Base-by-base conservation (phyloP, 345 rosid genomes). In the Linum trigynum region DNA sequence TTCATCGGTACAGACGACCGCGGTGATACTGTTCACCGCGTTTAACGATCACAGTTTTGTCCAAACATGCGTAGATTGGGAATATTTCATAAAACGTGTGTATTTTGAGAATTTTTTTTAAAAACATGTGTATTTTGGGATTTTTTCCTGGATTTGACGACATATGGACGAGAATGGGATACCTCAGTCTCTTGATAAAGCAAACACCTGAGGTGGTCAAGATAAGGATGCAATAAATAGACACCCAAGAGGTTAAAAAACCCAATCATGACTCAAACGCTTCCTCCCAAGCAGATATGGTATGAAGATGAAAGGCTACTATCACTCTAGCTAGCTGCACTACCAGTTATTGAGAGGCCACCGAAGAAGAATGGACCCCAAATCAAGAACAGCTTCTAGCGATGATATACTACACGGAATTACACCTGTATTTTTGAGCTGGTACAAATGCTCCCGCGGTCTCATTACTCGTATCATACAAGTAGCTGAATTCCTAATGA, bases 341-440 rank as follows among this genome's bases (percentile, higher is more conserved):
- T 83, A 2, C 87, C 80, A 8, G 85, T 81, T 71, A 80, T 66
- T 2, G 88, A 83, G 60, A 86, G 91, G 57, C 91, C 88, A 17
- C 91, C 82, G 63, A 85, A 83, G 78, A 85, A 85, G 75, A 78
- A 81, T 1, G 87, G 80, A 35, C 87, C 86, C 85, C 86, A 86
- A 38, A 86, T 83, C 73, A 82, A 45, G 64, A 77, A 69, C 7
- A 86, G 77, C 53, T n/a, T n/a, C n/a, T n/a, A n/a, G n/a, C n/a
- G 32, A 23, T 78, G 71, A 64, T 83, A 83, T 82, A 87, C 75
- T 51, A 84, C 91, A 58, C 81, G 76, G 72, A 85, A 86, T 61
- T 88, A 88, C 55, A 81, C 88, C 38, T 81, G 81, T 11, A 85
- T 60, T 81, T 81, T 71, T 83, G 88, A 39, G 91, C 86, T 1